Evolutionary conservation across 23 red algal genomes (phyloP).

Genomic region (Chondrus crispus): DNA sequence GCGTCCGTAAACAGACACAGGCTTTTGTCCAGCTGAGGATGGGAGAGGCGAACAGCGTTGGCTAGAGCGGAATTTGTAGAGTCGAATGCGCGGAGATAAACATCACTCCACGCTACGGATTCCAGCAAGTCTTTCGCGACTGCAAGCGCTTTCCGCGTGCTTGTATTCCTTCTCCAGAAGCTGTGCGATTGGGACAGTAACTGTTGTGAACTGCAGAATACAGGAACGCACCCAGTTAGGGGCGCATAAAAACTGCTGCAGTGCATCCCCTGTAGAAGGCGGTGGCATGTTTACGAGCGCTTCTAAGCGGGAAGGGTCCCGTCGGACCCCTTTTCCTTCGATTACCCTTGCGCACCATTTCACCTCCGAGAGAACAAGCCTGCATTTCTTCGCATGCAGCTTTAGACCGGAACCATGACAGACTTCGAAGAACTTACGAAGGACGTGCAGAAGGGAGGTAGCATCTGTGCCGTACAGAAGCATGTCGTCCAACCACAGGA

Average conservation of each 20-base stretch:
- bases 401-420: background rate
- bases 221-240: conserved; percentile 10
- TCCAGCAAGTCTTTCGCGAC: background rate
- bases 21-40: background rate
- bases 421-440: background rate
- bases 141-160: background rate
- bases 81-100: background rate
- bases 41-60: background rate
- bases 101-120: background rate
- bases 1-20: background rate
- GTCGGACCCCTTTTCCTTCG: background rate
- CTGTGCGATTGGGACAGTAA: background rate
- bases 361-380: background rate
- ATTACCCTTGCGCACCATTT: conserved; percentile 31
- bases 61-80: background rate
- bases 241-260: conserved; percentile 17
- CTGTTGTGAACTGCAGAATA: background rate
- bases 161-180: background rate
- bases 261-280: background rate
- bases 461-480: background rate
- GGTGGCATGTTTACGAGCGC: background rate
- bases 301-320: background rate
- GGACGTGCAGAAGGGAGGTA: background rate
- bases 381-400: conserved; percentile 13
- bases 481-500: conserved; percentile 1